These are phyloP conservation scores for Castanea mollissima DNA, from an alignment of 306 rosid genomes.

Conservation along the genomic window DNA sequence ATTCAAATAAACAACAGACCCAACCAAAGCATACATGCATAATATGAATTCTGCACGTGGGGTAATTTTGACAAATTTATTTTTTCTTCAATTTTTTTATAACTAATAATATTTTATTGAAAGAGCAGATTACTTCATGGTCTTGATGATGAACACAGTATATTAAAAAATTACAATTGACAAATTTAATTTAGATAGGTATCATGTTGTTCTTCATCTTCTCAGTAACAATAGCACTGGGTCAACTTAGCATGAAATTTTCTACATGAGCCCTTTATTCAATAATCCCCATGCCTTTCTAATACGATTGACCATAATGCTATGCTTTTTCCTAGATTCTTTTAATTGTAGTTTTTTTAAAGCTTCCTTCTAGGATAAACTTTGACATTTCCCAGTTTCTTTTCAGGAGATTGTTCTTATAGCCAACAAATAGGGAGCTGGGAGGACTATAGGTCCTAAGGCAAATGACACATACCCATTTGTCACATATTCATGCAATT, in stretches of 20 bases:
- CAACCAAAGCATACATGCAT: background rate
- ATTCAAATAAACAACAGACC: background rate
- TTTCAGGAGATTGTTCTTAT: background rate
- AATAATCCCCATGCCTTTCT: background rate
- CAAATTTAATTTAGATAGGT: background rate
- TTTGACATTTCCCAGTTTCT: too few relatives aligned
- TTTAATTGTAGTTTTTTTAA: too few relatives aligned
- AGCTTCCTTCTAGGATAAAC: too few relatives aligned
- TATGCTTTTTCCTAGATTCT: background rate
- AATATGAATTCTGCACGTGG: background rate
- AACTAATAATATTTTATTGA: too few relatives aligned
- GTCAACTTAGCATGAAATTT: slow-evolving; percentile 23
- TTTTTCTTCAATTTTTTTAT: too few relatives aligned
- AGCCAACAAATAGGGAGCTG: background rate
- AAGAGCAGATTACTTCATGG: too few relatives aligned
- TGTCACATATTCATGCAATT: too few relatives aligned
- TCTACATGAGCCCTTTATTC: slow-evolving; percentile 3
- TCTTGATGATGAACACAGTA: too few relatives aligned
- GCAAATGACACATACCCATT: too few relatives aligned
- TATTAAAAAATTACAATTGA: too few relatives aligned
- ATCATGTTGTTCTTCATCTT: background rate
- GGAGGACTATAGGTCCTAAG: too few relatives aligned
- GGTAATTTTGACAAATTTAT: background rate
- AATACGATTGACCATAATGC: background rate
- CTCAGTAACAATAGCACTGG: background rate